Percentiles rank a stretch among this genome's conserved stretches.
Evolutionary conservation across 805 yeast species (phyloP).

Genomic region (Candida boidinii): DNA sequence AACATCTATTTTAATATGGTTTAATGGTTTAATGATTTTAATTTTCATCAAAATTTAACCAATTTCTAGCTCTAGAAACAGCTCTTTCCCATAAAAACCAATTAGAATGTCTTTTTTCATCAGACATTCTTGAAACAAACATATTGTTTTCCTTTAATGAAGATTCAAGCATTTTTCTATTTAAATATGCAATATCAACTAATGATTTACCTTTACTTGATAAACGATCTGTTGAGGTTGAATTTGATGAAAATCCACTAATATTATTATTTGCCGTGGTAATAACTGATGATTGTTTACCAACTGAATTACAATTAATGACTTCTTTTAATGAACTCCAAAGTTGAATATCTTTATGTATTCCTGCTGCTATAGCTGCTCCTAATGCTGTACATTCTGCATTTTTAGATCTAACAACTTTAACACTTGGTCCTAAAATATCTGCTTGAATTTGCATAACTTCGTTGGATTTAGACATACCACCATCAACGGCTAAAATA

Average conservation of each 20-base stretch:
- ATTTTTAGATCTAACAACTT: constrained; percentile 71
- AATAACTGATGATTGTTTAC: too few species aligned
- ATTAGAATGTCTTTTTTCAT: constrained; percentile 46
- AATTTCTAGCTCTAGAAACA: constrained; percentile 68
- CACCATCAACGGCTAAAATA: constrained; percentile 78
- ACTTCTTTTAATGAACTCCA: constrained; percentile 78
- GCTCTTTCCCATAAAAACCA: constrained; percentile 85
- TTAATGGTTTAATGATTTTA: not conserved
- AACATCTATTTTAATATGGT: too few species aligned
- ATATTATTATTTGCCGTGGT: not conserved
- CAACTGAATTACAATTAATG: constrained; percentile 15
- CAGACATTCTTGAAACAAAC: constrained; percentile 32
- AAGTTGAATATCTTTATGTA: constrained; percentile 49
- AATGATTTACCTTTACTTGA: too few species aligned
- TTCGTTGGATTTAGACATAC: constrained; percentile 85
- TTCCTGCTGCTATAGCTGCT: constrained; percentile 93
- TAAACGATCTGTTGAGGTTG: too few species aligned
- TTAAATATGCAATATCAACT: constrained; percentile 4
- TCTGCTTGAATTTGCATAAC: constrained; percentile 94
- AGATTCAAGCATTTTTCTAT: too few species aligned
- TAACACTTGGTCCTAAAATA: constrained; percentile 78
- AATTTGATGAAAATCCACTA: too few species aligned
- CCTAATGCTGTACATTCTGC: constrained; percentile 94
- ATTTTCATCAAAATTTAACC: constrained; percentile 37
- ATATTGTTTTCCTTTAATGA: constrained; percentile 59